A percentile compares a stretch with the other conserved stretches of the same genome.
Conservation (phyloP, 305 asterid species). For the Withania somnifera region DNA sequence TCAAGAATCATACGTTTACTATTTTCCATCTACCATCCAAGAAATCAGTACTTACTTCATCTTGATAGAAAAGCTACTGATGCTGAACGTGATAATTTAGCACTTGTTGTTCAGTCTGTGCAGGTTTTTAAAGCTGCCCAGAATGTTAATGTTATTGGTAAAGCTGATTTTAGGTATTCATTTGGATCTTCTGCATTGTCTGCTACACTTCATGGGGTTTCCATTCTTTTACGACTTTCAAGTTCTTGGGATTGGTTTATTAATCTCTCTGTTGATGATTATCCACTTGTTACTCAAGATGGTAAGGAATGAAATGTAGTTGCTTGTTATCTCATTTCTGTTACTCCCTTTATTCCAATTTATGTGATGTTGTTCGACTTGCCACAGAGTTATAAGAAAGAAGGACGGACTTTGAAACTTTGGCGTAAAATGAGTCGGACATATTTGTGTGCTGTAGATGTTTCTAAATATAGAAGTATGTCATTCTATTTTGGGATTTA, state of each 20-base stretch:
- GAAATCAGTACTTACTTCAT: conserved; percentile 60
- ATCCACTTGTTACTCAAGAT: conserved; percentile 88
- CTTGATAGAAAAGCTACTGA: conserved; percentile 54
- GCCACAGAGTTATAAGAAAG: too few relatives aligned
- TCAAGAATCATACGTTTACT: conserved; percentile 58
- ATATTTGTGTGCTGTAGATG: too few relatives aligned
- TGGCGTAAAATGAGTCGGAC: too few relatives aligned
- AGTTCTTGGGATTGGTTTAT: conserved; percentile 84
- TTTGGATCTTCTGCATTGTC: conserved; percentile 60
- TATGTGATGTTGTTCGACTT: too few relatives aligned
- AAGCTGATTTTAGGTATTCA: conserved; percentile 41
- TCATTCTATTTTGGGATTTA: too few relatives aligned
- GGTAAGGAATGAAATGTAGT: conserved; percentile 23
- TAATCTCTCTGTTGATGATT: conserved; percentile 57
- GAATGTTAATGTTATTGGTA: conserved; percentile 71
- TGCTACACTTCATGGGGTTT: conserved; percentile 67
- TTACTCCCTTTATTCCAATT: too few relatives aligned
- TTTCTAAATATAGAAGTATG: too few relatives aligned
- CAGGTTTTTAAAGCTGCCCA: conserved; percentile 58
- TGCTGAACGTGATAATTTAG: conserved; percentile 54
- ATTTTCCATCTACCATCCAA: conserved; percentile 64
- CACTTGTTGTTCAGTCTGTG: conserved; percentile 37
- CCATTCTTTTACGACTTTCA: conserved; percentile 46
- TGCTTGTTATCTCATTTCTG: too few relatives aligned
- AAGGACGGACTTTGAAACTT: too few relatives aligned